A percentile compares a stretch with the other conserved stretches of the same genome.
phyloP scores from a whole-genome alignment of 805 yeast genomes.

The Saccharomyces paradoxus region DNA sequence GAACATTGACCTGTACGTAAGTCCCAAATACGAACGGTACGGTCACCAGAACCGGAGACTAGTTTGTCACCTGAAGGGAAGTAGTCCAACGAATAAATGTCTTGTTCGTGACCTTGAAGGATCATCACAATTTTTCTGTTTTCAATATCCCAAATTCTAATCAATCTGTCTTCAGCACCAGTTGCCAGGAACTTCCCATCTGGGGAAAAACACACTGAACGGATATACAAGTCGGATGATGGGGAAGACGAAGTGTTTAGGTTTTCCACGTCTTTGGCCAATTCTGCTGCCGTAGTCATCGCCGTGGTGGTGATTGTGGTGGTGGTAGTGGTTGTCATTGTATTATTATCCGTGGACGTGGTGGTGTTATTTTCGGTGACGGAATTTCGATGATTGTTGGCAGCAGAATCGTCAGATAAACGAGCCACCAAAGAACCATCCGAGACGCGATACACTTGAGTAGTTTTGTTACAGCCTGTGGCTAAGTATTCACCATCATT shows the following conservation, averaged over 20 bases:
- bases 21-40: constrained; percentile 96
- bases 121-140: constrained; percentile 78
- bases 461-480: constrained; percentile 92
- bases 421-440: constrained; percentile 85
- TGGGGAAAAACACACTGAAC: constrained; percentile 94
- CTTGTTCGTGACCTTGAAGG: constrained; percentile 93
- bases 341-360: constrained; percentile 1
- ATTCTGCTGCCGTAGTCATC: neutral
- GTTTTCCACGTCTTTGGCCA: neutral
- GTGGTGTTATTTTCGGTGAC: constrained; percentile 11
- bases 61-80: constrained; percentile 89
- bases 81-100: constrained; percentile 89
- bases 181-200: constrained; percentile 90
- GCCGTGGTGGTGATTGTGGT: neutral
- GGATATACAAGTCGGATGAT: constrained; percentile 71
- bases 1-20: constrained; percentile 80
- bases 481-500: constrained; percentile 88
- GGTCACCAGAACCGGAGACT: constrained; percentile 93
- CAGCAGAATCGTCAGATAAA: constrained; percentile 68
- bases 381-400: constrained; percentile 23
- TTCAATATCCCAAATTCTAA: constrained; percentile 92
- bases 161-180: constrained; percentile 84
- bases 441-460: constrained; percentile 87
- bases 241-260: constrained; percentile 45
- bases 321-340: neutral